Conservation (phyloP, 1,139 yeast species). For the Meyerozyma smithsonii region DNA sequence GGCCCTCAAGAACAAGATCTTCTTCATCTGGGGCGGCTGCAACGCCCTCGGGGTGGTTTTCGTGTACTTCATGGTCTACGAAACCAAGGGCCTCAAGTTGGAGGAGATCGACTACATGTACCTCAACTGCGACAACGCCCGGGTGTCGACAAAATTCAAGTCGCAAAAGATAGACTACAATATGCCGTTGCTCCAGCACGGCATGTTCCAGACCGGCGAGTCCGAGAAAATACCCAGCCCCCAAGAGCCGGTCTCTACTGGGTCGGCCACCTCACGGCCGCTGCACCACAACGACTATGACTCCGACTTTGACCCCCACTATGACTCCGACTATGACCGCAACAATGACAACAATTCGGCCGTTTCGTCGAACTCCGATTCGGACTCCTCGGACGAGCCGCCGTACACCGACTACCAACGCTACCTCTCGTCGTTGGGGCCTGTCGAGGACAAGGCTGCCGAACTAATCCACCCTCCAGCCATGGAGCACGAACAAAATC, state of each 20-base stretch:
- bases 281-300: background rate
- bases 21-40: slow-evolving; percentile 32
- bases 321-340: too few relatives aligned
- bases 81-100: slow-evolving; percentile 68
- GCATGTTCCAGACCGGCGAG: background rate
- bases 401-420: slow-evolving; percentile 3
- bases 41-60: slow-evolving; percentile 33
- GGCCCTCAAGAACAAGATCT: slow-evolving; percentile 69
- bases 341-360: too few relatives aligned
- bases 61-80: slow-evolving; percentile 64
- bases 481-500: background rate
- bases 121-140: slow-evolving; percentile 41
- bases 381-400: background rate
- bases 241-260: background rate
- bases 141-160: slow-evolving; percentile 35
- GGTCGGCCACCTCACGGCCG: background rate
- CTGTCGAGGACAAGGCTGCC: background rate
- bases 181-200: background rate
- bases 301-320: too few relatives aligned
- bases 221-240: background rate
- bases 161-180: slow-evolving; percentile 33
- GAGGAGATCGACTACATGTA: slow-evolving; percentile 60
- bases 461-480: background rate
- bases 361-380: too few relatives aligned
- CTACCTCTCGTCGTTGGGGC: background rate